Evolutionary conservation across 164 flowering plant genomes (phyloP), one percentile per base, ranked within the genome.

Genomic region (Cinnamomum micranthum): DNA sequence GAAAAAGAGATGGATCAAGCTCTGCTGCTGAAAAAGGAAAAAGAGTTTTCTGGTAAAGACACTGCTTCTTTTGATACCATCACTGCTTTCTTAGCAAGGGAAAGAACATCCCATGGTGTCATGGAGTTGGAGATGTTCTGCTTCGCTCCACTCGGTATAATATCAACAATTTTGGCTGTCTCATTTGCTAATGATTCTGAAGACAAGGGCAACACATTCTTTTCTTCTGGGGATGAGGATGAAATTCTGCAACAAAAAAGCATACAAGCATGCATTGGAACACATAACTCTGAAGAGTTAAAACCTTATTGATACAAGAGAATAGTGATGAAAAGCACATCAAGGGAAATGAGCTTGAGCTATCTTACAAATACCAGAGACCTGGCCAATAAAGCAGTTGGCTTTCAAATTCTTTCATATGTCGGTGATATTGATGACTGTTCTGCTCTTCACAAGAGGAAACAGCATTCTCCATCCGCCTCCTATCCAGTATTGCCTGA

Each of bases 1-100:
- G 55, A 12, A 75, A 70, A 72, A 65, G 59, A 25, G 81, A 69
- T 47, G 79, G 83, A 72, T 83, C 82, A 77, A 71, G 14, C 76
- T 82, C 82, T 74, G 78, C 72, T 55, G 65, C 85, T 69, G 77
- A 25, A 65, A 65, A 77, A 62, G 55, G 82, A 64, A 52, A 52
- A 52, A 13, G 78, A 72, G 24, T 84, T 77, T 33, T 85, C 84
- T 66, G 80, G 85, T 62, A 93, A 80, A 24, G 80, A 80, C 24
- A 87, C 89, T 47, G 94, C 96, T 78, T 86, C 76, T 85, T 86
- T 87, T 12, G 96, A 91, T 58, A 97, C 96, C 70, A 81, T 73
- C 64, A 90, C 83, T 74, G 97, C 96, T 83, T 85, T 79, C 81
- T 84, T 84, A 68, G 98, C 98, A 77, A 92, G 88, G 52, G 84